phyloP scores from a whole-genome alignment of 2,329 filamentous ascomycete genomes.

The Zasmidium citrigriseum region DNA sequence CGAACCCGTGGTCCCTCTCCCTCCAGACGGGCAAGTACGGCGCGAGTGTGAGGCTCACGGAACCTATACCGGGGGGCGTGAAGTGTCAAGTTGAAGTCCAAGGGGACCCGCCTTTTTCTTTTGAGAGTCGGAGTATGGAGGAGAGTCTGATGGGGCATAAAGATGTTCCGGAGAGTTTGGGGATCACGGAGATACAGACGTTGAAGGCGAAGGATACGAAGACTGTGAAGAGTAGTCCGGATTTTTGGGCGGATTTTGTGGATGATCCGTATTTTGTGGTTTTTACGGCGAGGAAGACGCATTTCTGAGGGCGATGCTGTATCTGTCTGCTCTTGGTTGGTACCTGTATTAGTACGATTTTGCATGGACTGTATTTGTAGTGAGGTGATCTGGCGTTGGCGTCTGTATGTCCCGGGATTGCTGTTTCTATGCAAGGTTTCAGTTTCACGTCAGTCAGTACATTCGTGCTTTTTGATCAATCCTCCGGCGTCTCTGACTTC shows the following conservation, averaged over 20 bases:
- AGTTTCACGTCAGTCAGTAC: not conserved
- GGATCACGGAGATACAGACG: conserved; percentile 6
- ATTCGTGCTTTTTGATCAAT: conserved; percentile 8
- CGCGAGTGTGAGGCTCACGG: conserved; percentile 9
- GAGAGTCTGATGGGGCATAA: conserved; percentile 10
- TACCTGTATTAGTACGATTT: not conserved
- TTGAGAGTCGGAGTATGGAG: conserved; percentile 11
- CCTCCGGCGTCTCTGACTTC: conserved; percentile 42
- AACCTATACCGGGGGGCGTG: conserved; percentile 11
- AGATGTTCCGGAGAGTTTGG: conserved; percentile 13
- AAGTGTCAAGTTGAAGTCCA: conserved; percentile 9
- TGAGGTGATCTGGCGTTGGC: too few species aligned
- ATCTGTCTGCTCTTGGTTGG: too few species aligned
- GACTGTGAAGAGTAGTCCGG: conserved; percentile 6
- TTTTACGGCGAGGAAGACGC: conserved; percentile 10
- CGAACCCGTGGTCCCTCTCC: conserved; percentile 3
- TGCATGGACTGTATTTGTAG: not conserved
- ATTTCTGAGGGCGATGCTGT: too few species aligned
- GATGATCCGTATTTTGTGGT: conserved; percentile 18
- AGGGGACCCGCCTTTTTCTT: conserved; percentile 12
- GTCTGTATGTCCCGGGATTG: too few species aligned
- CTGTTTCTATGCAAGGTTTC: not conserved
- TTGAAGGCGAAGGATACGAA: conserved; percentile 10
- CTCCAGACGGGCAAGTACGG: conserved; percentile 17
- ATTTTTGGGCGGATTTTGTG: conserved; percentile 18